phyloP scores from a whole-genome alignment of 2,329 filamentous ascomycete species.

The Keithomyces neogunnii region DNA sequence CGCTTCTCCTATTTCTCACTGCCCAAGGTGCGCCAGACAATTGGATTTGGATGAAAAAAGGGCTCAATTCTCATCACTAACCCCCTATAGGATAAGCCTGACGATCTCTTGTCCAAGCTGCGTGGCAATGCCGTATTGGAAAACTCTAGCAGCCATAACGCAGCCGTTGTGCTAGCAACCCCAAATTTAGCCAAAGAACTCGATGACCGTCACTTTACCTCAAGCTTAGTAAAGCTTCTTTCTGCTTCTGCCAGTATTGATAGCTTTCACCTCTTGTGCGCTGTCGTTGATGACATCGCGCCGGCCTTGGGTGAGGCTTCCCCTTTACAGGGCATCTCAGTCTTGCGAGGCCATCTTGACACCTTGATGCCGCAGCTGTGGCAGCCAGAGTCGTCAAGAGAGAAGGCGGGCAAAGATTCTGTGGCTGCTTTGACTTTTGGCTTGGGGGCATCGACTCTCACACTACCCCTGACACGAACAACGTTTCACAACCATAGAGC shows the following conservation, averaged over 20 bases:
- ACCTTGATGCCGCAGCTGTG: conserved; percentile 38
- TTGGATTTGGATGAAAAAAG: not conserved
- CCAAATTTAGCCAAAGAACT: conserved; percentile 39
- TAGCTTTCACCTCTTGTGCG: conserved; percentile 40
- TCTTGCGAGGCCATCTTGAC: conserved; percentile 36
- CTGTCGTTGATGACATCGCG: conserved; percentile 47
- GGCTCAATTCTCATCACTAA: not conserved
- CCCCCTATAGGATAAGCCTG: conserved; percentile 7
- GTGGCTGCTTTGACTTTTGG: conserved; percentile 34
- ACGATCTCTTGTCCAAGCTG: conserved; percentile 13
- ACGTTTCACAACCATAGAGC: conserved; percentile 61
- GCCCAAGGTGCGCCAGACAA: not conserved
- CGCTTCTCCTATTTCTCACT: conserved; percentile 15
- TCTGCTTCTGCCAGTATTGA: conserved; percentile 30
- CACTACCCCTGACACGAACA: conserved; percentile 67
- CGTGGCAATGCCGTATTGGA: conserved; percentile 15
- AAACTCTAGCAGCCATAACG: conserved; percentile 25
- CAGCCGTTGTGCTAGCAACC: conserved; percentile 42
- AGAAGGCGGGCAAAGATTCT: conserved; percentile 22
- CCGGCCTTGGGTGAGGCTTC: conserved; percentile 22
- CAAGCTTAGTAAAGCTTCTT: conserved; percentile 35
- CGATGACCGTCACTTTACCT: conserved; percentile 34
- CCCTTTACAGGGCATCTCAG: conserved; percentile 37
- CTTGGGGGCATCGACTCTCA: conserved; percentile 30
- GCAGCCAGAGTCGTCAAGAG: conserved; percentile 20